These are phyloP conservation scores for Aspergillus aculeatus DNA, from an alignment of 2,329 filamentous ascomycete genomes.

Conservation along the genomic window DNA sequence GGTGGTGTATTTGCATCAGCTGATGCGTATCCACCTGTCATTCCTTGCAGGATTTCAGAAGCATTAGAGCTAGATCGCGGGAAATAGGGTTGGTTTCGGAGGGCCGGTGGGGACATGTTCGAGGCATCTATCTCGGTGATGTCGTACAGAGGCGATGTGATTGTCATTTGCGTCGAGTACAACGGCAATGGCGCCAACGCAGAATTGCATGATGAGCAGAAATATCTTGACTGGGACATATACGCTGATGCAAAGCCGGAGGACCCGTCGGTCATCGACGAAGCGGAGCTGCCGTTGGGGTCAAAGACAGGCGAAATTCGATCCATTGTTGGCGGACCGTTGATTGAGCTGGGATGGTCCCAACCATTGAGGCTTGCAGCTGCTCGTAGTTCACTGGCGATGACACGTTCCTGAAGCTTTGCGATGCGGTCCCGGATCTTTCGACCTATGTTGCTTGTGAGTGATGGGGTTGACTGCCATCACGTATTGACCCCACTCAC, in stretches of 20 bases:
- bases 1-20: neutral
- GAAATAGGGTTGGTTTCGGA: neutral
- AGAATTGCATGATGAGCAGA: slow-evolving; percentile 8
- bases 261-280: slow-evolving; percentile 1
- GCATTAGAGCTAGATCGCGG: neutral
- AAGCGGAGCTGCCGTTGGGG: neutral
- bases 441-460: slow-evolving; percentile 21
- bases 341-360: slow-evolving; percentile 22
- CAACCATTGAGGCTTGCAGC: slow-evolving; percentile 30
- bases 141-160: slow-evolving; percentile 6
- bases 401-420: slow-evolving; percentile 36
- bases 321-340: slow-evolving; percentile 5
- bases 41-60: slow-evolving; percentile 1
- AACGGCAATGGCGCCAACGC: slow-evolving; percentile 1
- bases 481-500: slow-evolving; percentile 15
- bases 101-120: neutral
- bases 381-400: slow-evolving; percentile 34
- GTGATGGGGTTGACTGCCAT: neutral
- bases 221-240: slow-evolving; percentile 2
- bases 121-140: neutral
- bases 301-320: slow-evolving; percentile 9
- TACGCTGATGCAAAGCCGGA: slow-evolving; percentile 1
- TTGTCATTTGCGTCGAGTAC: neutral
- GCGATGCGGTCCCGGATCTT: slow-evolving; percentile 37
- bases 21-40: neutral